A percentile compares a stretch with the other conserved stretches of the same genome.
Evolutionary conservation across 306 rosid species (phyloP).

Genomic region (Cucumis melo): DNA sequence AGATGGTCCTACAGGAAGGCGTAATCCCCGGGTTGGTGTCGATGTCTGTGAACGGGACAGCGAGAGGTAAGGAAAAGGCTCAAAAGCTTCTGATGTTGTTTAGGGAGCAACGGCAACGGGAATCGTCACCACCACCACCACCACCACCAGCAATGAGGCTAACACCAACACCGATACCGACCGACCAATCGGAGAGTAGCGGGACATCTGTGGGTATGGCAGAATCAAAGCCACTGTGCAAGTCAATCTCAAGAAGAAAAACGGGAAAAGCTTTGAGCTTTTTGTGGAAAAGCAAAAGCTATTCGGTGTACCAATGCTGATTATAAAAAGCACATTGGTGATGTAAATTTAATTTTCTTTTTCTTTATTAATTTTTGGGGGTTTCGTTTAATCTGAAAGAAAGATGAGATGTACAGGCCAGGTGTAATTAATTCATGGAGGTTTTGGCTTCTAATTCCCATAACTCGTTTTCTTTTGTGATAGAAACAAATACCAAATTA

Average conservation of each 20-base stretch:
- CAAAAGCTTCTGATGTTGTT: constrained; percentile 88
- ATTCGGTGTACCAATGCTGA: constrained; percentile 78
- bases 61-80: constrained; percentile 80
- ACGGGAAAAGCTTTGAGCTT: constrained; percentile 51
- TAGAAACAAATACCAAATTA: neutral
- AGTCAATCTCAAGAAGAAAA: constrained; percentile 63
- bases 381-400: constrained; percentile 13
- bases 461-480: neutral
- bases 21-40: constrained; percentile 90
- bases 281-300: constrained; percentile 84
- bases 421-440: constrained; percentile 57
- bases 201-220: constrained; percentile 25
- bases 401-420: constrained; percentile 66
- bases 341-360: constrained; percentile 37
- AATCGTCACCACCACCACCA: constrained; percentile 17
- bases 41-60: constrained; percentile 80
- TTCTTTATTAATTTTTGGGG: neutral
- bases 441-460: constrained; percentile 28
- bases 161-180: neutral
- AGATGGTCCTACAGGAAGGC: constrained; percentile 91
- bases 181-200: constrained; percentile 24
- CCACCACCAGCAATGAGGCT: neutral
- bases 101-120: constrained; percentile 78
- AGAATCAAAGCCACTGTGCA: constrained; percentile 63
- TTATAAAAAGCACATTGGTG: constrained; percentile 8